phyloP scores from a whole-genome alignment of 164 flowering plant species.

The Stephania japonica region DNA sequence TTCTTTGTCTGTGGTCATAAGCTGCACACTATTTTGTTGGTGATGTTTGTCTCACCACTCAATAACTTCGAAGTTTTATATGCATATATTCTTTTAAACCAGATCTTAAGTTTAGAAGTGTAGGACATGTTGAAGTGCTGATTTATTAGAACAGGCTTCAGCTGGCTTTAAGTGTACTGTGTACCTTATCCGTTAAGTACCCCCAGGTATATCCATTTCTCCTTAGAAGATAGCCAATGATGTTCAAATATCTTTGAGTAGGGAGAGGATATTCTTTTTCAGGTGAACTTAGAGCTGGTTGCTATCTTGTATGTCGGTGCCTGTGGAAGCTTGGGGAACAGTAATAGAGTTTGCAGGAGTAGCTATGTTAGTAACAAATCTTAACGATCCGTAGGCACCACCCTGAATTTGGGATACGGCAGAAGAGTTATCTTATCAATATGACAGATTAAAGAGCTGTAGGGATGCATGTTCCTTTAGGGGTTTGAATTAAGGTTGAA shows the following conservation, averaged over 20 bases:
- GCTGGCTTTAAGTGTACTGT: background rate
- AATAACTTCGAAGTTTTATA: background rate
- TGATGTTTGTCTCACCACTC: background rate
- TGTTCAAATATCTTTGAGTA: background rate
- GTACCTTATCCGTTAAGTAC: background rate
- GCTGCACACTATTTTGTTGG: background rate
- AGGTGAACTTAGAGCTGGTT: background rate
- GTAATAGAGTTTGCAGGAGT: background rate
- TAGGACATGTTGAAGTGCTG: background rate
- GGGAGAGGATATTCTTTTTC: background rate
- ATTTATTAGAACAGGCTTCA: background rate
- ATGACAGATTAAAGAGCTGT: no score
- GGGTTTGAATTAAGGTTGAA: no score
- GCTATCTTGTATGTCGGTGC: background rate
- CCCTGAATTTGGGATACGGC: background rate
- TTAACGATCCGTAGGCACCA: background rate
- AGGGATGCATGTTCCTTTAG: no score
- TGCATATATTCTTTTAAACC: background rate
- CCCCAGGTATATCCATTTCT: background rate
- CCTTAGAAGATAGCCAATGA: background rate
- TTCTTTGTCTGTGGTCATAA: background rate
- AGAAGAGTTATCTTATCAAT: no score
- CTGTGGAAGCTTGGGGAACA: background rate
- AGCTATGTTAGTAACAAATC: background rate
- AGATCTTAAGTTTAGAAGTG: background rate